A percentile compares a stretch with the other conserved stretches of the same genome.
Conservation (phyloP, 208 protist genomes). For the Trypanosoma cruzi region DNA sequence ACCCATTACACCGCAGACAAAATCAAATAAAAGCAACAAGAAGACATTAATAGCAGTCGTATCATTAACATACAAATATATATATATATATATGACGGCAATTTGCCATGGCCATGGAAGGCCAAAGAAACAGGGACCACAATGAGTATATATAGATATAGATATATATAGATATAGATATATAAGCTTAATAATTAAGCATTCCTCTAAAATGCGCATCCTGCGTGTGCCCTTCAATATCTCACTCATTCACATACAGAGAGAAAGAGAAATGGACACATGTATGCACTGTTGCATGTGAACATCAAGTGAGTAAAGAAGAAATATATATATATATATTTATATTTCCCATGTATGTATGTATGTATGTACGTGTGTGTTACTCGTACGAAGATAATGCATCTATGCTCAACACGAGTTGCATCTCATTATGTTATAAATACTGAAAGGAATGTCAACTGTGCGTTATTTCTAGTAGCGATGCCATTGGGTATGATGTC, state of each 20-base stretch:
- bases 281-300: too few relatives aligned
- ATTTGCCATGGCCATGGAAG: too few relatives aligned
- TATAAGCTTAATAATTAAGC: too few relatives aligned
- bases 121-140: too few relatives aligned
- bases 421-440: too few relatives aligned
- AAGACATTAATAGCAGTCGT: background rate
- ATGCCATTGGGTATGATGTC: too few relatives aligned
- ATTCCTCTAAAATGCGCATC: background rate
- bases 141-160: background rate
- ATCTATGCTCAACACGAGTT: conserved; percentile 1
- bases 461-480: too few relatives aligned
- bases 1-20: background rate
- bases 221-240: background rate
- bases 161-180: background rate
- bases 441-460: too few relatives aligned
- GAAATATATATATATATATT: background rate
- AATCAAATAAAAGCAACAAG: background rate
- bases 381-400: background rate
- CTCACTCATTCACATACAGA: background rate
- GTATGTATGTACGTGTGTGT: background rate
- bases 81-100: background rate
- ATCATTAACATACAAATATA: background rate
- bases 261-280: background rate
- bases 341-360: background rate
- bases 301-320: background rate